These are phyloP conservation scores for Colletotrichum gloeosporioides DNA, from an alignment of 2,329 filamentous ascomycete genomes.

Conservation along the genomic window DNA sequence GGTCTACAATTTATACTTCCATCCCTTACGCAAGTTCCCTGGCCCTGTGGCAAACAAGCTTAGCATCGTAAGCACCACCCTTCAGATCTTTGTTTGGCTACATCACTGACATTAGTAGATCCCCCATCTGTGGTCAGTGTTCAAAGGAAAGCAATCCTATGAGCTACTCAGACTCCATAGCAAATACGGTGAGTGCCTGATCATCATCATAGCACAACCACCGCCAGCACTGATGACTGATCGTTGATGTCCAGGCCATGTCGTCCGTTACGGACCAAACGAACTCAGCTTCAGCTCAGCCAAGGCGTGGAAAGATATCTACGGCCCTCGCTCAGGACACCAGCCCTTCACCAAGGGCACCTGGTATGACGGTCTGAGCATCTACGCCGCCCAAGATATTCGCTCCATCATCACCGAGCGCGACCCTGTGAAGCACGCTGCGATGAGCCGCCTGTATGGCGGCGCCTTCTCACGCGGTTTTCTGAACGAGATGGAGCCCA, in stretches of 20 bases:
- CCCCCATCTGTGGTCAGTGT: neutral
- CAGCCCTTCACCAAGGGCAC: neutral
- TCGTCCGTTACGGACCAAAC: neutral
- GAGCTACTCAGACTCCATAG: neutral
- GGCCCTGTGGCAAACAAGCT: neutral
- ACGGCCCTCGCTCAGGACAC: neutral
- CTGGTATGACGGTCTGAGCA: neutral
- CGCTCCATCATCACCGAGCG: neutral
- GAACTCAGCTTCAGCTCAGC: neutral
- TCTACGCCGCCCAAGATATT: neutral
- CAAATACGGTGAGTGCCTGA: neutral
- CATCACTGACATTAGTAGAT: neutral
- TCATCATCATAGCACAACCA: neutral
- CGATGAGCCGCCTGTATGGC: neutral
- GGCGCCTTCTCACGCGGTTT: neutral
- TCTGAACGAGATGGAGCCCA: neutral
- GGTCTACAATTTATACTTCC: neutral
- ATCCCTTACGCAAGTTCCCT: neutral
- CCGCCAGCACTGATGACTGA: neutral
- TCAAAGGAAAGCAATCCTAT: neutral
- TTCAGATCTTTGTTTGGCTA: neutral
- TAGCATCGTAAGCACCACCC: neutral
- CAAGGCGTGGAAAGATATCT: neutral
- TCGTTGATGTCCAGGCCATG: neutral
- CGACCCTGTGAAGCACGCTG: neutral